Conservation (phyloP, 2,329 filamentous ascomycete genomes). For the Neonectria coccinea region DNA sequence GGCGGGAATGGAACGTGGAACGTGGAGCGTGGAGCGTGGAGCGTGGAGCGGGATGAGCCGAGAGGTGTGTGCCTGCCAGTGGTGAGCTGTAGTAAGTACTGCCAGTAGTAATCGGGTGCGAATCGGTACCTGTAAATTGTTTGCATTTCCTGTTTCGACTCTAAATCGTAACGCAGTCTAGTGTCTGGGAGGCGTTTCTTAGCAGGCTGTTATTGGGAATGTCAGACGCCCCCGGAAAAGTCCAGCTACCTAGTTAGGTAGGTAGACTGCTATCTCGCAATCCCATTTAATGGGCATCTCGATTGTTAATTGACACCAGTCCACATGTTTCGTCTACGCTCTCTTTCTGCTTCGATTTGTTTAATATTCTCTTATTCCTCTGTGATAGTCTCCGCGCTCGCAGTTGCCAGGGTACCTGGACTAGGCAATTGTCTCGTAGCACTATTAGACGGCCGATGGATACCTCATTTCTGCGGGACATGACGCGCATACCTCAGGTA, state of each 20-base stretch:
- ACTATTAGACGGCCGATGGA: neutral
- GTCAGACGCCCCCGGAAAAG: neutral
- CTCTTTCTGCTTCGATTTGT: neutral
- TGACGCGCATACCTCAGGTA: conserved; percentile 8
- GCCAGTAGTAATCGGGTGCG: neutral
- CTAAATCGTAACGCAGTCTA: neutral
- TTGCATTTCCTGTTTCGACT: neutral
- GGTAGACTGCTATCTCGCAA: neutral
- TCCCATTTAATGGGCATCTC: neutral
- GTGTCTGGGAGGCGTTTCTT: neutral
- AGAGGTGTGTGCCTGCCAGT: neutral
- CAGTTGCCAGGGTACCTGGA: neutral
- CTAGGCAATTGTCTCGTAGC: neutral
- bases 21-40: neutral
- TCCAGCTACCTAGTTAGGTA: neutral
- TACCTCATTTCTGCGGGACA: conserved; percentile 9
- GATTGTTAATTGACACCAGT: neutral
- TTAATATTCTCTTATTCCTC: neutral
- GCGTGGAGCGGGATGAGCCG: neutral
- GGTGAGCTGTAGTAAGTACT: neutral
- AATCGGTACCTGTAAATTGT: neutral
- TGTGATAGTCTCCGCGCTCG: neutral
- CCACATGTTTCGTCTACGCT: neutral
- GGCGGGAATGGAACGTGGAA: neutral
- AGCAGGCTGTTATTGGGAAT: neutral